These are phyloP conservation scores for Pichia norvegensis DNA, from an alignment of 1,139 yeast genomes.

Conservation along the genomic window DNA sequence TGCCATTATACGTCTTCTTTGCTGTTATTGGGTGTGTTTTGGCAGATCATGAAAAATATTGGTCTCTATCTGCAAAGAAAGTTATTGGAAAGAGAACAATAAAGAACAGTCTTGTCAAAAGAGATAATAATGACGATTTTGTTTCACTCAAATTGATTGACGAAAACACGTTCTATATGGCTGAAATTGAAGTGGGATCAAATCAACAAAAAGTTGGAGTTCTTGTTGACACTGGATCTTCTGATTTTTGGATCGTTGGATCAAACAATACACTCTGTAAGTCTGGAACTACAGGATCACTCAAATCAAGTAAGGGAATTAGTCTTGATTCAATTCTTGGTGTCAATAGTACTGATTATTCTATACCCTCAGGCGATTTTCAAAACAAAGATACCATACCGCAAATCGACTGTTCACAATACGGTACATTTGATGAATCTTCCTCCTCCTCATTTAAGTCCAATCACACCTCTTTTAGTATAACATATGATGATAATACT, in stretches of 20 bases:
- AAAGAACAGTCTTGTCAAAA: slow-evolving; percentile 22
- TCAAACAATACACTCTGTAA: slow-evolving; percentile 26
- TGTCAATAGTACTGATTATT: not conserved
- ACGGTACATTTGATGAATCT: slow-evolving; percentile 45
- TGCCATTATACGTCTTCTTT: not conserved
- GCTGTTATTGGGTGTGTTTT: not conserved
- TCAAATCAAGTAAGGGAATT: slow-evolving; percentile 6
- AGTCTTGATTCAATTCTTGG: slow-evolving; percentile 1
- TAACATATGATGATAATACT: slow-evolving; percentile 57
- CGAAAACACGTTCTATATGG: slow-evolving; percentile 42
- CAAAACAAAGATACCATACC: slow-evolving; percentile 1
- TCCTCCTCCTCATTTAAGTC: slow-evolving; percentile 39
- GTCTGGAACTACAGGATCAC: slow-evolving; percentile 11
- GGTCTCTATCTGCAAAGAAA: slow-evolving; percentile 8
- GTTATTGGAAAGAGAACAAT: not conserved
- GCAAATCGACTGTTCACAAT: slow-evolving; percentile 31
- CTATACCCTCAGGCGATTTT: not conserved
- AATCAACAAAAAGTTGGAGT: slow-evolving; percentile 44
- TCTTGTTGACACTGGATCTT: slow-evolving; percentile 60
- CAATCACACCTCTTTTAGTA: slow-evolving; percentile 42
- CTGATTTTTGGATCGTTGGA: slow-evolving; percentile 56
- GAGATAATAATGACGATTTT: slow-evolving; percentile 30
- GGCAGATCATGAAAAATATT: slow-evolving; percentile 6
- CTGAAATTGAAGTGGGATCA: slow-evolving; percentile 47
- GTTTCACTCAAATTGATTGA: slow-evolving; percentile 37